Evolutionary conservation across 495 filamentous ascomycete species (phyloP).

Genomic region (Parathielavia hyrcaniae): DNA sequence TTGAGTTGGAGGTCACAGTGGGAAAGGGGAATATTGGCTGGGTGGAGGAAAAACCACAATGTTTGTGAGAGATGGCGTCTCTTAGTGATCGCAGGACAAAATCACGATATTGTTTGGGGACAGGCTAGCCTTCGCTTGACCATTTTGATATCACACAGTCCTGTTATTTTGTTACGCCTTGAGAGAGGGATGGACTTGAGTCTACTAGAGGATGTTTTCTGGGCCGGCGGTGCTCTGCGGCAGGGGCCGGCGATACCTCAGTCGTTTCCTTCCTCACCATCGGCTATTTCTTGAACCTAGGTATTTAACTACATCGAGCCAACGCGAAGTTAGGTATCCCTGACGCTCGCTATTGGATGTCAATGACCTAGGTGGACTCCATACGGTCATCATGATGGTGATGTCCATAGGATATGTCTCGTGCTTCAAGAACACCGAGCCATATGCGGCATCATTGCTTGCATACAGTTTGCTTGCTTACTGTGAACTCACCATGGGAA

Average conservation of each 20-base stretch:
- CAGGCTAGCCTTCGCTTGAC: conserved; percentile 6
- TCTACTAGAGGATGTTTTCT: neutral
- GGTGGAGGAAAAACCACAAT: neutral
- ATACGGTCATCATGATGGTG: too few relatives aligned
- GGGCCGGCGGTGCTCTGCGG: neutral
- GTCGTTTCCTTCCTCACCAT: too few relatives aligned
- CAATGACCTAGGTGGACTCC: too few relatives aligned
- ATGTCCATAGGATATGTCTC: too few relatives aligned
- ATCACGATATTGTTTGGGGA: neutral
- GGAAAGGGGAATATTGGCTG: neutral
- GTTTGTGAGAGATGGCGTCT: neutral
- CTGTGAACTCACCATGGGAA: too few relatives aligned
- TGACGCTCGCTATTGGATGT: too few relatives aligned
- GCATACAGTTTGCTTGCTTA: too few relatives aligned
- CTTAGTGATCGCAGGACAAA: neutral
- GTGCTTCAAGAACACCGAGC: too few relatives aligned
- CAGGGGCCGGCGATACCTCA: neutral
- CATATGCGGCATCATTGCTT: too few relatives aligned
- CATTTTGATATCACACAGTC: conserved; percentile 13
- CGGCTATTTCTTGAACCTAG: too few relatives aligned
- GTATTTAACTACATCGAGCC: too few relatives aligned
- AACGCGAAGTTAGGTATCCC: too few relatives aligned
- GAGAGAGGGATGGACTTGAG: neutral
- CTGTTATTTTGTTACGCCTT: conserved; percentile 3
- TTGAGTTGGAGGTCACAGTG: neutral